A percentile compares a stretch with the other conserved stretches of the same genome.
These are phyloP conservation scores for Drechslerella coelobrocha DNA, from an alignment of 2,329 filamentous ascomycete species.

Conservation along the genomic window DNA sequence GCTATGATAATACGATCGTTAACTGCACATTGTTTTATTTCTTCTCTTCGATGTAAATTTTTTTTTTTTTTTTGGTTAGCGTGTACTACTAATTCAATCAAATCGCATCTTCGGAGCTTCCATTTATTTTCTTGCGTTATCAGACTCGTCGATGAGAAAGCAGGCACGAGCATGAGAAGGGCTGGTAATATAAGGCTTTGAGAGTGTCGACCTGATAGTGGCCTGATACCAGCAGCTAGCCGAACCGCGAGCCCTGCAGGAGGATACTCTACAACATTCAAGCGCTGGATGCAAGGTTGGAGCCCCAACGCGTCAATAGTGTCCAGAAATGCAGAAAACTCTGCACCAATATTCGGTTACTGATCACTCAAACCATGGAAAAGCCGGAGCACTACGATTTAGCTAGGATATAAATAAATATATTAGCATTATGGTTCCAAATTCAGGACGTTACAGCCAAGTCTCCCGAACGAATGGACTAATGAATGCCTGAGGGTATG, in stretches of 20 bases:
- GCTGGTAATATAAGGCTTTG: not conserved
- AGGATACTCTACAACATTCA: no score
- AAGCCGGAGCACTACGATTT: no score
- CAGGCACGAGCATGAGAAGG: not conserved
- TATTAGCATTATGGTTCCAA: no score
- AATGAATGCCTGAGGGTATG: no score
- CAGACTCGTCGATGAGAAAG: not conserved
- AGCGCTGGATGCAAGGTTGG: no score
- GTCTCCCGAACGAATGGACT: no score
- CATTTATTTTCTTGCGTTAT: not conserved
- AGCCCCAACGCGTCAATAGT: no score
- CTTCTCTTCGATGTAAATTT: slow-evolving; percentile 30
- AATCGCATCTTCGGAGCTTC: slow-evolving; percentile 29
- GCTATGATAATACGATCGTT: slow-evolving; percentile 41
- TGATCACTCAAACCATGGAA: no score
- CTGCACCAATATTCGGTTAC: no score
- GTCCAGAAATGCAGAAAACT: no score
- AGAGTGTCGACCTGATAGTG: slow-evolving; percentile 34
- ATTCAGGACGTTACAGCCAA: no score
- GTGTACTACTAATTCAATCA: slow-evolving; percentile 41
- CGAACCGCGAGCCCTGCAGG: not conserved
- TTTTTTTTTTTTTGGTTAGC: slow-evolving; percentile 36
- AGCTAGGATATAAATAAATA: no score
- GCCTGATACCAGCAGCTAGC: slow-evolving; percentile 29
- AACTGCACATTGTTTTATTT: not conserved